phyloP scores from a whole-genome alignment of 495 filamentous ascomycete species.

The Lepidopterella palustris region DNA sequence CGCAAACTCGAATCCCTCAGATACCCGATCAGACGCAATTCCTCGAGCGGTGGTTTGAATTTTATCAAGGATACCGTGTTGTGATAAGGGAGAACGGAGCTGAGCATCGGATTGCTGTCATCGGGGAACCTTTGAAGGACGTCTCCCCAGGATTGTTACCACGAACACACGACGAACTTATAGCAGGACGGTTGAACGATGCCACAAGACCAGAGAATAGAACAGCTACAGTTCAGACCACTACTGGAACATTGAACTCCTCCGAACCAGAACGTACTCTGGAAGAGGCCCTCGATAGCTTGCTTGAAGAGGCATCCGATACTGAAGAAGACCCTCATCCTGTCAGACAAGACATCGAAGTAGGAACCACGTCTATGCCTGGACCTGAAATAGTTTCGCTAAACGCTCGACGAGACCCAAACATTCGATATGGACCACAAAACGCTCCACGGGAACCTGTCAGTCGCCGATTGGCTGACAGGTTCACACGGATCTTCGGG shows the following conservation, averaged over 20 bases:
- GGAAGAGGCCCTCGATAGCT: conserved; percentile 34
- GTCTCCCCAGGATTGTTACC: conserved; percentile 40
- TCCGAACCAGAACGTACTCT: conserved; percentile 19
- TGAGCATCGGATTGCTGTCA: conserved; percentile 37
- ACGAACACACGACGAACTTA: conserved; percentile 35
- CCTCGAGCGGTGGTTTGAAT: conserved; percentile 40
- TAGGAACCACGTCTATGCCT: not conserved
- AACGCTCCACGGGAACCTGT: not conserved
- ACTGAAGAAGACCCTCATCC: conserved; percentile 4
- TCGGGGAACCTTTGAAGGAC: conserved; percentile 38
- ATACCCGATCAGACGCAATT: conserved; percentile 40
- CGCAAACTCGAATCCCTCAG: conserved; percentile 36
- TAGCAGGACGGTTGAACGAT: conserved; percentile 21
- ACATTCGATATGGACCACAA: no score
- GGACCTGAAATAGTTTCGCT: not conserved
- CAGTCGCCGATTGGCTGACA: not conserved
- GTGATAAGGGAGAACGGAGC: conserved; percentile 33
- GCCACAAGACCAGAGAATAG: conserved; percentile 13
- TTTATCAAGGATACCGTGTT: conserved; percentile 38
- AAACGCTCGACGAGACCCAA: not conserved
- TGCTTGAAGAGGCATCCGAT: conserved; percentile 31
- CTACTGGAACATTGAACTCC: conserved; percentile 6
- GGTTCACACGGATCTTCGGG: conserved; percentile 33
- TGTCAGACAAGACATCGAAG: not conserved
- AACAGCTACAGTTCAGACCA: not conserved